These are phyloP conservation scores for Balansia obtecta DNA, from an alignment of 2,329 filamentous ascomycete genomes.

Conservation along the genomic window DNA sequence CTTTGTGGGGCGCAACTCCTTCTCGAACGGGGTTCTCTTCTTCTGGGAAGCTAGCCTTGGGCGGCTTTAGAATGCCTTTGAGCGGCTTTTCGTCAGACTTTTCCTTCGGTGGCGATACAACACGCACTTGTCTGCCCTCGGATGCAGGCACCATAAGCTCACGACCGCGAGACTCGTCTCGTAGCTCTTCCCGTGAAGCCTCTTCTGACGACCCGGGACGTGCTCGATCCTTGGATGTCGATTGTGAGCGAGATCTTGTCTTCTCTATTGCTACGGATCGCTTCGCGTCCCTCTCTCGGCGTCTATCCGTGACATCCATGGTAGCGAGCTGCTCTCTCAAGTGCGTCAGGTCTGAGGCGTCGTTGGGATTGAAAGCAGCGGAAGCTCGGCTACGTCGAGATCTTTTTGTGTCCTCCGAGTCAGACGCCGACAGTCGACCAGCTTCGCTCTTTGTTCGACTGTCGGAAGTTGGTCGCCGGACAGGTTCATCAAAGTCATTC, in stretches of 20 bases:
- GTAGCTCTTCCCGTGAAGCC: neutral
- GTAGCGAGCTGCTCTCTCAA: slow-evolving; percentile 38
- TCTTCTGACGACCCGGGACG: slow-evolving; percentile 7
- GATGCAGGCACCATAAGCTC: slow-evolving; percentile 21
- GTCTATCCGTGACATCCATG: slow-evolving; percentile 18
- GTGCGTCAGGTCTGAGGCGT: slow-evolving; percentile 35
- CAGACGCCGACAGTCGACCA: slow-evolving; percentile 19
- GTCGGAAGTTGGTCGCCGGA: slow-evolving; percentile 3
- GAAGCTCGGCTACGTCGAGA: slow-evolving; percentile 26
- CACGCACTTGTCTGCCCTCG: slow-evolving; percentile 41
- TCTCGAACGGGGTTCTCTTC: slow-evolving; percentile 73
- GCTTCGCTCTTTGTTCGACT: slow-evolving; percentile 17
- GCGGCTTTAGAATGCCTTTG: slow-evolving; percentile 77
- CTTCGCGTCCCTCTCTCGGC: slow-evolving; percentile 6
- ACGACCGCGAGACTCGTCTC: slow-evolving; percentile 28
- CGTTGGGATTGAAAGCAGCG: slow-evolving; percentile 38
- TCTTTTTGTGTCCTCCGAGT: slow-evolving; percentile 29
- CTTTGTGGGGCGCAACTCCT: slow-evolving; percentile 87
- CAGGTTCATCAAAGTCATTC: slow-evolving; percentile 14
- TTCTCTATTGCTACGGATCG: slow-evolving; percentile 2
- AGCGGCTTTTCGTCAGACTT: slow-evolving; percentile 55
- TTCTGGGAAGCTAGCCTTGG: slow-evolving; percentile 75
- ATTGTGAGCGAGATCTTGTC: slow-evolving; percentile 8
- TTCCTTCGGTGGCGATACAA: slow-evolving; percentile 60
- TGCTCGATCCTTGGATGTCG: slow-evolving; percentile 10